Evolutionary conservation across 495 filamentous ascomycete species (phyloP).

Genomic region (Hypoxylon fuscum): DNA sequence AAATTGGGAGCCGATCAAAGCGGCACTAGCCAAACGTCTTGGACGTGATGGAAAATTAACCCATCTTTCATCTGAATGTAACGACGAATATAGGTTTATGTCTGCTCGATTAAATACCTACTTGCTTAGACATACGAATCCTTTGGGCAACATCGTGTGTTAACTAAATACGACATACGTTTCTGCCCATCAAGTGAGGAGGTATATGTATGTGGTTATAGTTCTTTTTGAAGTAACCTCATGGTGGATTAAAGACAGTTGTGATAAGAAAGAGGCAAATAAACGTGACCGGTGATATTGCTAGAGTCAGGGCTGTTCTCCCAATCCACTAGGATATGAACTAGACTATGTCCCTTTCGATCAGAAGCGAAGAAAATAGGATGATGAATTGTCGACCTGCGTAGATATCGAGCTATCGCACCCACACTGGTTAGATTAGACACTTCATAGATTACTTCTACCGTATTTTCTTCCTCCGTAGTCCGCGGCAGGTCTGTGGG

Average conservation of each 20-base stretch:
- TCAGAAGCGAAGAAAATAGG: constrained; percentile 8
- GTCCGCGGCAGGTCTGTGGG: constrained; percentile 10
- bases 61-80: constrained; percentile 9
- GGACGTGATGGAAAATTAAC: constrained; percentile 25
- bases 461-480: constrained; percentile 12
- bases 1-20: constrained; percentile 27
- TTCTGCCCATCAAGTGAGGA: too few species aligned
- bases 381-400: background rate
- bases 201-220: too few species aligned
- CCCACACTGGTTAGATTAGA: constrained; percentile 11
- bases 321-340: constrained; percentile 11
- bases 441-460: constrained; percentile 6
- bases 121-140: too few species aligned
- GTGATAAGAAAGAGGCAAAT: too few species aligned
- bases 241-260: too few species aligned
- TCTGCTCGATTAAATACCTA: background rate
- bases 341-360: background rate
- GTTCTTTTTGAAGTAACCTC: too few species aligned
- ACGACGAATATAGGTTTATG: constrained; percentile 6
- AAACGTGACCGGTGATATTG: too few species aligned
- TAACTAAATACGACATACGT: too few species aligned
- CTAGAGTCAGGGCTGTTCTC: background rate
- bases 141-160: too few species aligned
- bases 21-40: constrained; percentile 11
- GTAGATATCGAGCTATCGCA: background rate